Percentiles rank a stretch among this genome's conserved stretches.
Conservation (phyloP, 23 red algal species). For the Cyanidioschyzon merolae region DNA sequence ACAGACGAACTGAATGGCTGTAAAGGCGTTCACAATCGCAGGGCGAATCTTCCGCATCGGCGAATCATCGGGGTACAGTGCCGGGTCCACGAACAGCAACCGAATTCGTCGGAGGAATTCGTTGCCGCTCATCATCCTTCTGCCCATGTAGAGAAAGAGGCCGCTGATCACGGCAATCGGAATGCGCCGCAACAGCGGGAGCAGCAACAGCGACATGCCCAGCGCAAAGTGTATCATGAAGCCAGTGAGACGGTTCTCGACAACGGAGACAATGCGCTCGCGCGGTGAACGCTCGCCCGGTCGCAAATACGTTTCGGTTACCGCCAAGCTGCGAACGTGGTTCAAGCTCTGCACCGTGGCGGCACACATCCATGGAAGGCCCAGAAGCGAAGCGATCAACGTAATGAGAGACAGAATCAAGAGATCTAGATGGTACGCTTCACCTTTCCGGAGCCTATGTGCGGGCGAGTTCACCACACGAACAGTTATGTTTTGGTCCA, state of each 20-base stretch:
- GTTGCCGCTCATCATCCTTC: slow-evolving; percentile 86
- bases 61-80: slow-evolving; percentile 41
- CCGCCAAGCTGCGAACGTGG: slow-evolving; percentile 73
- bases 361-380: slow-evolving; percentile 94
- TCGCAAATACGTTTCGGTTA: slow-evolving; percentile 20
- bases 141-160: slow-evolving; percentile 68
- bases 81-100: slow-evolving; percentile 61
- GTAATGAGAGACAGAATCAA: slow-evolving; percentile 57
- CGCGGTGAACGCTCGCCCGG: not conserved
- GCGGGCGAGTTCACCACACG: slow-evolving; percentile 65
- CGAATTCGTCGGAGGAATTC: slow-evolving; percentile 63
- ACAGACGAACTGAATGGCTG: slow-evolving; percentile 49
- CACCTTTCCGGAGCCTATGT: slow-evolving; percentile 75
- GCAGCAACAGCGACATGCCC: slow-evolving; percentile 39
- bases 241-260: slow-evolving; percentile 59
- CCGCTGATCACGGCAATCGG: slow-evolving; percentile 85
- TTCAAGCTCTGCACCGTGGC: slow-evolving; percentile 77
- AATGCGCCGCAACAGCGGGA: slow-evolving; percentile 60
- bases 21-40: slow-evolving; percentile 42
- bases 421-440: slow-evolving; percentile 76
- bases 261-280: slow-evolving; percentile 44
- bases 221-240: slow-evolving; percentile 55
- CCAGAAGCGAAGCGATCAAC: slow-evolving; percentile 59
- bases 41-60: slow-evolving; percentile 41
- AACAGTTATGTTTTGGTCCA: slow-evolving; percentile 91